Percentiles rank a stretch among this genome's conserved stretches.
These are phyloP conservation scores for Pneumocystis carinii DNA, from an alignment of 1,139 yeast species.

Conservation along the genomic window DNA sequence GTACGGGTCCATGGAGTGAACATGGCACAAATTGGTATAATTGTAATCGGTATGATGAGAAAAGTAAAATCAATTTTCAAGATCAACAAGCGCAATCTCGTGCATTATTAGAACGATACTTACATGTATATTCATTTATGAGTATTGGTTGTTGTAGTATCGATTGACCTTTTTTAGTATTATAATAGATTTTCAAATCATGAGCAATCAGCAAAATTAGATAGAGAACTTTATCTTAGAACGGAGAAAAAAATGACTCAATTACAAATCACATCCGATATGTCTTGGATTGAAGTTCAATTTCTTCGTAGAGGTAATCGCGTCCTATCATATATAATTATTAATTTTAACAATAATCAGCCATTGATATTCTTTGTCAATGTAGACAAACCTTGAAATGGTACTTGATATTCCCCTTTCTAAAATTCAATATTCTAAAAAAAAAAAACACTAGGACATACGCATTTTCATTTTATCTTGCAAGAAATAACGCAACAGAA, in stretches of 20 bases:
- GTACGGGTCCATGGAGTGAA: constrained; percentile 59
- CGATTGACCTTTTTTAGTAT: constrained; percentile 24
- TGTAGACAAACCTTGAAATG: constrained; percentile 75
- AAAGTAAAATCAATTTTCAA: constrained; percentile 25
- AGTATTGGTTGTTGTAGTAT: too few relatives aligned
- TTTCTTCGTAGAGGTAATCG: constrained; percentile 49
- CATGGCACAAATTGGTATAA: constrained; percentile 55
- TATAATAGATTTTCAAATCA: constrained; percentile 65
- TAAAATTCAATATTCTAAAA: neutral
- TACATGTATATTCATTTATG: constrained; percentile 30
- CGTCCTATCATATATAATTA: neutral
- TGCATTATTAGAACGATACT: constrained; percentile 44
- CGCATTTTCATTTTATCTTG: constrained; percentile 60
- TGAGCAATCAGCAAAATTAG: constrained; percentile 63
- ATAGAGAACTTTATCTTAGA: constrained; percentile 43
- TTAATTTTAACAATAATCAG: neutral
- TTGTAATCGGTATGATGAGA: constrained; percentile 47
- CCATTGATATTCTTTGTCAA: constrained; percentile 39
- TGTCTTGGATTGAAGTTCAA: constrained; percentile 85
- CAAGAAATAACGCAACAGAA: constrained; percentile 29
- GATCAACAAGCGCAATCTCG: constrained; percentile 25
- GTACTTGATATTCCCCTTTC: neutral
- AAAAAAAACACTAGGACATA: constrained; percentile 38
- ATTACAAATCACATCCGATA: constrained; percentile 46
- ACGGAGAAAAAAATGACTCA: constrained; percentile 52